phyloP scores from a whole-genome alignment of 768 basidiomycete species.

The Tylopilus plumbeoviolaceoides region DNA sequence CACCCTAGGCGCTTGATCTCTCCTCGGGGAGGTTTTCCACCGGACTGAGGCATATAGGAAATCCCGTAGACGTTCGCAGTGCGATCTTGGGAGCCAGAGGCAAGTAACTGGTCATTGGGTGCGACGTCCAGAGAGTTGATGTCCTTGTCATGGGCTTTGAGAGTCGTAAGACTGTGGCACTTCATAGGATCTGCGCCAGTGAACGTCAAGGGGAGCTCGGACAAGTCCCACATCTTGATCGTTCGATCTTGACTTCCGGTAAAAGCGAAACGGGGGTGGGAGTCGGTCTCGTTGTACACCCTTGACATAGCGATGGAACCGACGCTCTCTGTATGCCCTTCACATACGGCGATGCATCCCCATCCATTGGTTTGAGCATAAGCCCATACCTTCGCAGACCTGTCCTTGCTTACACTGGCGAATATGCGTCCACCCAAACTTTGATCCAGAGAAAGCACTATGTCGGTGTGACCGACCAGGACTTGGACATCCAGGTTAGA shows the following conservation, averaged over 20 bases:
- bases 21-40: slow-evolving; percentile 50
- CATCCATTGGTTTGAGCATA: slow-evolving; percentile 26
- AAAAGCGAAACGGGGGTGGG: slow-evolving; percentile 66
- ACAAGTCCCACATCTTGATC: slow-evolving; percentile 98
- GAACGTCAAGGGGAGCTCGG: slow-evolving; percentile 38
- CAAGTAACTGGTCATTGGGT: slow-evolving; percentile 83
- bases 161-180: slow-evolving; percentile 77
- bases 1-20: slow-evolving; percentile 76
- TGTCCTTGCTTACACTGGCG: slow-evolving; percentile 92
- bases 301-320: slow-evolving; percentile 87
- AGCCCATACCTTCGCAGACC: slow-evolving; percentile 82
- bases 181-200: slow-evolving; percentile 34
- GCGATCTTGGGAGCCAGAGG: slow-evolving; percentile 93
- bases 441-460: slow-evolving; percentile 81
- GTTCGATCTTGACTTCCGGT: slow-evolving; percentile 97
- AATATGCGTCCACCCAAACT: slow-evolving; percentile 65
- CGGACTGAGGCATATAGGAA: slow-evolving; percentile 43
- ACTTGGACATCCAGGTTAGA: slow-evolving; percentile 77
- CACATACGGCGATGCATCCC: slow-evolving; percentile 79
- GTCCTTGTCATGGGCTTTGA: slow-evolving; percentile 96
- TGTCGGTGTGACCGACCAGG: slow-evolving; percentile 85
- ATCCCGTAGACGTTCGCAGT: slow-evolving; percentile 89
- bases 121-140: slow-evolving; percentile 95
- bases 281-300: slow-evolving; percentile 16
- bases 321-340: slow-evolving; percentile 92